Evolutionary conservation across 1,284 basidiomycete genomes (phyloP).

Genomic region (Rhodotorula sp.): DNA sequence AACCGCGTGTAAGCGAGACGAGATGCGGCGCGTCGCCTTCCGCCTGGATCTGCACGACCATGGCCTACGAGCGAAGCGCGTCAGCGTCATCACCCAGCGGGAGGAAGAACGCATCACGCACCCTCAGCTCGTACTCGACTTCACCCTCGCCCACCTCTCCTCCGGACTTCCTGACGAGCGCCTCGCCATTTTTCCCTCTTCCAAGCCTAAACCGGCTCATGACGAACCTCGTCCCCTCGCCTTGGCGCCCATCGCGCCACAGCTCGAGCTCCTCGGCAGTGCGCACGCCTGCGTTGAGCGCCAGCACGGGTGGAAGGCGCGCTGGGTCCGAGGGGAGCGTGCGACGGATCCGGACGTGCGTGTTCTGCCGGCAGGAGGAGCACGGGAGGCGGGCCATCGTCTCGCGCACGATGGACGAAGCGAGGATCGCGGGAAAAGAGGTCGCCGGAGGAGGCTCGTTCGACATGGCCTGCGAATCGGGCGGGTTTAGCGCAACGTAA

Average conservation of each 20-base stretch:
- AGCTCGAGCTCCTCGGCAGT: slow-evolving; percentile 71
- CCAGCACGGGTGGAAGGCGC: slow-evolving; percentile 76
- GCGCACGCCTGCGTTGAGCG: slow-evolving; percentile 80
- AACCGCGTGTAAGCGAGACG: slow-evolving; percentile 82
- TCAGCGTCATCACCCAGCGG: slow-evolving; percentile 4
- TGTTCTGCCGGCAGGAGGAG: slow-evolving; percentile 74
- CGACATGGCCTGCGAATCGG: slow-evolving; percentile 51
- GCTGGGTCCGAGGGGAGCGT: slow-evolving; percentile 58
- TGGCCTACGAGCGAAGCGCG: slow-evolving; percentile 56
- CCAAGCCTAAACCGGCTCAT: slow-evolving; percentile 47
- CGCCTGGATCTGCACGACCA: slow-evolving; percentile 79
- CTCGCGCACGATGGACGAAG: slow-evolving; percentile 75
- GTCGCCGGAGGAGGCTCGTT: slow-evolving; percentile 59
- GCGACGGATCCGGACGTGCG: slow-evolving; percentile 71
- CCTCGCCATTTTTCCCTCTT: slow-evolving; percentile 34
- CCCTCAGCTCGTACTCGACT: slow-evolving; percentile 68
- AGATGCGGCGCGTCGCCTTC: slow-evolving; percentile 80
- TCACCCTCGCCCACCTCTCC: slow-evolving; percentile 62
- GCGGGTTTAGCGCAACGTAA: background rate
- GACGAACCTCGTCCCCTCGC: slow-evolving; percentile 45
- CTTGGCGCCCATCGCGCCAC: slow-evolving; percentile 67
- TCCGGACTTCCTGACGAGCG: slow-evolving; percentile 45
- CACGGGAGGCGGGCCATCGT: slow-evolving; percentile 83
- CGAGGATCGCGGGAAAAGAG: slow-evolving; percentile 72
- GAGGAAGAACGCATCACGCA: slow-evolving; percentile 51